These are phyloP conservation scores for Lepiota brunneoincarnata DNA, from an alignment of 768 basidiomycete genomes.

Conservation along the genomic window DNA sequence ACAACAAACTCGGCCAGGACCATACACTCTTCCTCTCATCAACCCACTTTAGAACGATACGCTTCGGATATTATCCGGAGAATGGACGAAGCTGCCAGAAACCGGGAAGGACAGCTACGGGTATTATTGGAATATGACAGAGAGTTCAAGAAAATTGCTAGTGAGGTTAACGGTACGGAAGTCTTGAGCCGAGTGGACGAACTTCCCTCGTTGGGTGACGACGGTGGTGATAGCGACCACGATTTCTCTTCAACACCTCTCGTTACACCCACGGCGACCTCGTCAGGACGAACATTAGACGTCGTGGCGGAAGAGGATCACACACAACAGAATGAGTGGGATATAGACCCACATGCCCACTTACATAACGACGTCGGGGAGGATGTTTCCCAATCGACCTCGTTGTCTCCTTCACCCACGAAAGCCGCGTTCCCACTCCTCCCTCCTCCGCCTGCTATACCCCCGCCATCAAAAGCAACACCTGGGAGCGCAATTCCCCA, in stretches of 20 bases:
- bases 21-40: slow-evolving; percentile 26
- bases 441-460: slow-evolving; percentile 42
- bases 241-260: slow-evolving; percentile 31
- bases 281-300: slow-evolving; percentile 1
- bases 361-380: slow-evolving; percentile 6
- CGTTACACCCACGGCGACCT: slow-evolving; percentile 7
- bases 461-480: slow-evolving; percentile 40
- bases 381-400: slow-evolving; percentile 7
- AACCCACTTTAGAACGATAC: slow-evolving; percentile 58
- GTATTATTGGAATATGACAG: slow-evolving; percentile 76
- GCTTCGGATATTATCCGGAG: slow-evolving; percentile 76
- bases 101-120: slow-evolving; percentile 80
- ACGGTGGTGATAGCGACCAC: slow-evolving; percentile 45
- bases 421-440: slow-evolving; percentile 52
- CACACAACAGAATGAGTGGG: slow-evolving; percentile 8
- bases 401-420: slow-evolving; percentile 34
- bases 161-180: slow-evolving; percentile 76
- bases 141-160: slow-evolving; percentile 73
- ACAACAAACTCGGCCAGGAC: background rate
- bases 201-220: slow-evolving; percentile 35
- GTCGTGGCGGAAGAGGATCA: slow-evolving; percentile 5
- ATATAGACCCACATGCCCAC: slow-evolving; percentile 10
- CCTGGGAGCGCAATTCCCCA: slow-evolving; percentile 61
- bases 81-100: slow-evolving; percentile 70
- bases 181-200: slow-evolving; percentile 68